Base-by-base conservation (phyloP, 495 filamentous ascomycete species). In the Xeromyces bisporus region DNA sequence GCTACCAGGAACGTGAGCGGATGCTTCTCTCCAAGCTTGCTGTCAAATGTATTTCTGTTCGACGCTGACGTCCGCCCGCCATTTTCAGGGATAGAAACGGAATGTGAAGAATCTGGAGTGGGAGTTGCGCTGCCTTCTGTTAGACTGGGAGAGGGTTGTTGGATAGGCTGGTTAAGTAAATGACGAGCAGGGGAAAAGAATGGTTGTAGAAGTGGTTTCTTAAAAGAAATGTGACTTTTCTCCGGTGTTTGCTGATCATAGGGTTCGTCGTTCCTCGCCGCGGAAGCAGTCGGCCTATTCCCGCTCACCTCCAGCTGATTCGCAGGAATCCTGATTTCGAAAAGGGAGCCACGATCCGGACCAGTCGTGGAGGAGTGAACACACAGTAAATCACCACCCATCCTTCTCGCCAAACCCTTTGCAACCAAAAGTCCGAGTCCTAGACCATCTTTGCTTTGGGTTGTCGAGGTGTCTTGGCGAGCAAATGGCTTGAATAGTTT, bases 401-500 rank as follows among this genome's bases (percentile, higher is more conserved):
- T 71, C 42, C 77, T 80, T 32, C 79, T 60, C 2, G 77, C 72
- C 32, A 82, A 59, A 7, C 77, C 77, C 44, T 83, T 84, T 7
- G 79, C 80, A 15, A 83, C 79, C 29, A 83, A 58, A 11, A 86
- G 55, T 7, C 80, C 78, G 9, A 86, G 62, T 3, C 80, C 80
- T 12, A 84, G 53, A 1, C 79, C 80, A 41, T 85, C 80, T 45
- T 66, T 74, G 34, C 67, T 69, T 18, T 79, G 61, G 2, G 76
- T 83, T 15, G 74, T 71, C 5, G 78, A 80, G 25, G 72, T 66
- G 46, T 86, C 77, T 45, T 80, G 70, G 26, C 73, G 66, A 21
- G 77, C 67, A 46, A 82, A 83, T 0, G 80, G 70, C 37, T 77
- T 78, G 60, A 84, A 86, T 1, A 86, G 64, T 26, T 68, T 69